Evolutionary conservation across 805 yeast species (phyloP).

Genomic region (Candida insectalens): DNA sequence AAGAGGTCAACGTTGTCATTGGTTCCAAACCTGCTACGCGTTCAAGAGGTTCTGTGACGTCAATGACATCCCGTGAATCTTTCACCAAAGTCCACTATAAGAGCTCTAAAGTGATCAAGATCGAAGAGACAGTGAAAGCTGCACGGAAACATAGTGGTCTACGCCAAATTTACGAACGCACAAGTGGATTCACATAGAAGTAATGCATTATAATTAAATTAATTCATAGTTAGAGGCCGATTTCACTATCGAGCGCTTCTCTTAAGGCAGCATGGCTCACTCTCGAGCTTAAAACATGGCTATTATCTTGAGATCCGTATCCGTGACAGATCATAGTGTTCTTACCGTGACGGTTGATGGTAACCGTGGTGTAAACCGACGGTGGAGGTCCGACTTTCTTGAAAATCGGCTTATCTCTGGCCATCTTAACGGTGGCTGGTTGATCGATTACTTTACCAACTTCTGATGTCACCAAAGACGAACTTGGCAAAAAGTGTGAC

Average conservation of each 20-base stretch:
- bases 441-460: constrained; percentile 21
- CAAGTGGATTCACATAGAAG: constrained; percentile 4
- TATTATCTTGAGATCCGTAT: constrained; percentile 25
- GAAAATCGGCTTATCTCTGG: background rate
- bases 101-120: constrained; percentile 11
- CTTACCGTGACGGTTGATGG: constrained; percentile 32
- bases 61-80: constrained; percentile 9
- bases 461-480: constrained; percentile 22
- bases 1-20: constrained; percentile 23
- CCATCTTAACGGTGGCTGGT: constrained; percentile 9
- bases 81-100: constrained; percentile 4
- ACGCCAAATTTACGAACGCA: constrained; percentile 7
- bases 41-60: constrained; percentile 21
- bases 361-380: constrained; percentile 32
- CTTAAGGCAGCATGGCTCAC: constrained; percentile 38
- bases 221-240: constrained; percentile 4
- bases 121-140: constrained; percentile 11
- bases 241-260: constrained; percentile 31
- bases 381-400: background rate
- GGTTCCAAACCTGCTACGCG: constrained; percentile 14
- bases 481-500: constrained; percentile 20
- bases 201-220: background rate
- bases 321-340: constrained; percentile 35
- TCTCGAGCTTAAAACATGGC: constrained; percentile 25
- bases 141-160: constrained; percentile 7